Percentiles rank a stretch among this genome's conserved stretches.
Evolutionary conservation across 75 land plant genomes (phyloP).

Genomic region (Pinus tabuliformis): DNA sequence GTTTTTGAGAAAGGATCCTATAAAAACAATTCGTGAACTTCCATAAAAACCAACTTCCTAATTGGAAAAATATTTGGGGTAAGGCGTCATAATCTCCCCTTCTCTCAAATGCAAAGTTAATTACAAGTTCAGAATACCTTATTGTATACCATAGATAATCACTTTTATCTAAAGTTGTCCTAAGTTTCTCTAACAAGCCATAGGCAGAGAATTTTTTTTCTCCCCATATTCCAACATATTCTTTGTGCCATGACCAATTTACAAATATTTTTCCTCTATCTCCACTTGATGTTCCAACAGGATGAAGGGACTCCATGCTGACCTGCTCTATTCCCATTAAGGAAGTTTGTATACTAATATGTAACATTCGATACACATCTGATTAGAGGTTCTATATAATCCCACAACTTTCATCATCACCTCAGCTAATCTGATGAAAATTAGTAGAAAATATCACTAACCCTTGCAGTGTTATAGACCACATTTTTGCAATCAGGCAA

Average conservation of each 20-base stretch:
- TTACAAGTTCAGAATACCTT: constrained; percentile 33
- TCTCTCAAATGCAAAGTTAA: neutral
- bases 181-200: constrained; percentile 60
- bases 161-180: constrained; percentile 49
- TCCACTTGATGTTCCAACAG: neutral
- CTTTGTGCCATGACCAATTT: constrained; percentile 12
- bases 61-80: too few species aligned
- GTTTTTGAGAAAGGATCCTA: too few species aligned
- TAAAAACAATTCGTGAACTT: neutral
- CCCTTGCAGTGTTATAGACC: constrained; percentile 46
- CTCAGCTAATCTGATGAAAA: neutral
- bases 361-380: neutral
- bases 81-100: neutral
- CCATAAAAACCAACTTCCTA: neutral
- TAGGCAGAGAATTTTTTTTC: constrained; percentile 16
- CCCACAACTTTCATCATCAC: neutral
- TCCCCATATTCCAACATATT: constrained; percentile 21
- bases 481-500: constrained; percentile 38
- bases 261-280: neutral
- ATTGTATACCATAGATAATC: constrained; percentile 92
- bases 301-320: neutral
- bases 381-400: neutral
- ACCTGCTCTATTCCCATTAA: constrained; percentile 6
- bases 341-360: constrained; percentile 23
- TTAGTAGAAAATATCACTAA: constrained; percentile 8